Evolutionary conservation across 768 basidiomycete genomes (phyloP).

Genomic region (Pisolithus microcarpus): DNA sequence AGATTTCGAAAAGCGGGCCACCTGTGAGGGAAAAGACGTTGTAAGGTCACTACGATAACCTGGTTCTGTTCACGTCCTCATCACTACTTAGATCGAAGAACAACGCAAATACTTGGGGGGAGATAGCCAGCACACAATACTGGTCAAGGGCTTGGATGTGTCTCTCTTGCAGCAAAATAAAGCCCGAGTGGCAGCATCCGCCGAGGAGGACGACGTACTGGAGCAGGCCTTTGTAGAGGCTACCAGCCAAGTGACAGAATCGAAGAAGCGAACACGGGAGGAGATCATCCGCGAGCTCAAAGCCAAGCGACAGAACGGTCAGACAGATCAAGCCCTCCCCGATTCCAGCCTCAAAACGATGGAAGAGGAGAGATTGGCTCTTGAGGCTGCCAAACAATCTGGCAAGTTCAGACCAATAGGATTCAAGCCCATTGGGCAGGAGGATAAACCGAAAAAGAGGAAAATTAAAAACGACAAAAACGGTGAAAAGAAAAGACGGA

Average conservation of each 20-base stretch:
- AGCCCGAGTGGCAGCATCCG: conserved; percentile 49
- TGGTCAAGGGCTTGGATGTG: conserved; percentile 86
- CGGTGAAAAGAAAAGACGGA: conserved; percentile 54
- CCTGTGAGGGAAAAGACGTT: conserved; percentile 49
- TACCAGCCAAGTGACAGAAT: conserved; percentile 13
- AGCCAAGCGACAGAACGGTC: conserved; percentile 42
- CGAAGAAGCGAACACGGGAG: conserved; percentile 70
- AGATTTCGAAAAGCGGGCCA: conserved; percentile 66
- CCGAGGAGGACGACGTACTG: conserved; percentile 72
- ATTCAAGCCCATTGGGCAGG: conserved; percentile 53
- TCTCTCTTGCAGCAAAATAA: conserved; percentile 81
- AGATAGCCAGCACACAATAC: conserved; percentile 76
- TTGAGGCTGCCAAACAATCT: conserved; percentile 32
- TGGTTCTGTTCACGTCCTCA: background rate
- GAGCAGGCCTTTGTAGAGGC: conserved; percentile 65
- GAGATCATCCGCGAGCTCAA: conserved; percentile 72
- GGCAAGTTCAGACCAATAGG: conserved; percentile 50
- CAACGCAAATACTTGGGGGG: conserved; percentile 77
- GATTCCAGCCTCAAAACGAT: conserved; percentile 6
- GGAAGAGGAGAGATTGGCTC: conserved; percentile 17
- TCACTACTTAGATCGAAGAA: conserved; percentile 53
- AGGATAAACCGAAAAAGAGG: conserved; percentile 40
- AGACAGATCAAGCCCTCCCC: conserved; percentile 9
- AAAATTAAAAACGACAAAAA: conserved; percentile 35
- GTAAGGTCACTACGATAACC: conserved; percentile 33